Conservation (phyloP, 495 filamentous ascomycete genomes). For the Penicillium pulvis region DNA sequence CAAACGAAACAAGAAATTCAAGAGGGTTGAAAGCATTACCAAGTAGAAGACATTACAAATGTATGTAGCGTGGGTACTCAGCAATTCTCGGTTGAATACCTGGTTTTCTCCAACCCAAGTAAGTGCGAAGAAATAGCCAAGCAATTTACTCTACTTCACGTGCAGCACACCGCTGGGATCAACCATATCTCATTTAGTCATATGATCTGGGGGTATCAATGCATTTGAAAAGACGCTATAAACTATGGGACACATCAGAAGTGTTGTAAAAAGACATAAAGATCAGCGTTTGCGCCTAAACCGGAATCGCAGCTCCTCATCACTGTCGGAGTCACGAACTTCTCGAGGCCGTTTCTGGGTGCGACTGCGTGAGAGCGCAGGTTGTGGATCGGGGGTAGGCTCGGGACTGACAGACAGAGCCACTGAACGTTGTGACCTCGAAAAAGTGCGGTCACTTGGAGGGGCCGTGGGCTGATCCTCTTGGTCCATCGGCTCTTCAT, state of each 20-base stretch:
- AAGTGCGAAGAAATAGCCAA: no score
- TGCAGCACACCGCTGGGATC: background rate
- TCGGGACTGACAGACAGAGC: constrained; percentile 18
- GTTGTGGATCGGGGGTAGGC: constrained; percentile 17
- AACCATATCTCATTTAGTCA: background rate
- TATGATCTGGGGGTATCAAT: constrained; percentile 24
- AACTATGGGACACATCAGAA: constrained; percentile 4
- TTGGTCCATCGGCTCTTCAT: constrained; percentile 7
- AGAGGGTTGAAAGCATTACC: no score
- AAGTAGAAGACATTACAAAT: no score
- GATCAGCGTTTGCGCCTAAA: constrained; percentile 54
- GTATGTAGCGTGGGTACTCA: no score
- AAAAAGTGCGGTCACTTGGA: constrained; percentile 6
- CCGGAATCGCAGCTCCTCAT: constrained; percentile 59
- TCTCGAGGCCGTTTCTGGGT: constrained; percentile 48
- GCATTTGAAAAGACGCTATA: constrained; percentile 11
- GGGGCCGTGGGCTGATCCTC: constrained; percentile 7
- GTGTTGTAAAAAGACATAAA: background rate
- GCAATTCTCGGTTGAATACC: no score
- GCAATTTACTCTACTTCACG: background rate
- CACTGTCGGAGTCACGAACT: constrained; percentile 43
- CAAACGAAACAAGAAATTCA: no score
- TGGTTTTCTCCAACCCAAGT: no score
- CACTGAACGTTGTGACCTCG: constrained; percentile 18
- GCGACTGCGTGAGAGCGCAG: constrained; percentile 15